These are phyloP conservation scores for Xylariaceae sp. DNA, from an alignment of 2,329 filamentous ascomycete genomes.

Conservation along the genomic window DNA sequence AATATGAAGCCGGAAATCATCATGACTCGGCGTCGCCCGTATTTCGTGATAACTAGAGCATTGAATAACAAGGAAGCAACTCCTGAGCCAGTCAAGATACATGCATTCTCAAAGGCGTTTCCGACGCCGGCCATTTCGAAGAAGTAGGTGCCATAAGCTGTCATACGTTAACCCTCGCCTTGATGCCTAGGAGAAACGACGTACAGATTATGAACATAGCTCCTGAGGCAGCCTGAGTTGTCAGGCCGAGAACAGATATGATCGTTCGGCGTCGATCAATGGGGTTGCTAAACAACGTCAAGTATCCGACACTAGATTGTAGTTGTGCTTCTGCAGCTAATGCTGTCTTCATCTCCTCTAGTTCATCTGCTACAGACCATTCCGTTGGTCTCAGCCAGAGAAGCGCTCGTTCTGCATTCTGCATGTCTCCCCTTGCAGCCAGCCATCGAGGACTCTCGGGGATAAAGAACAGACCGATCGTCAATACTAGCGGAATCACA, in stretches of 20 bases:
- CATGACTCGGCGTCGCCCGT: slow-evolving; percentile 52
- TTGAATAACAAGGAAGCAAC: slow-evolving; percentile 55
- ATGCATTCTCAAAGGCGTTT: slow-evolving; percentile 55
- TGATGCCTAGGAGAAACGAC: slow-evolving; percentile 9
- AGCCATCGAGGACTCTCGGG: slow-evolving; percentile 43
- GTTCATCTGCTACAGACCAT: slow-evolving; percentile 33
- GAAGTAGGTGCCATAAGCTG: slow-evolving; percentile 58
- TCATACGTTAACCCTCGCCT: slow-evolving; percentile 9
- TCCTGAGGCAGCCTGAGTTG: slow-evolving; percentile 51
- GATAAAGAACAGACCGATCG: slow-evolving; percentile 37
- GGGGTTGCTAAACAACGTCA: slow-evolving; percentile 50
- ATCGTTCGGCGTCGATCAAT: slow-evolving; percentile 51
- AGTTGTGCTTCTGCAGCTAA: slow-evolving; percentile 35
- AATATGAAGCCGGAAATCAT: slow-evolving; percentile 49
- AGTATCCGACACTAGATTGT: slow-evolving; percentile 34
- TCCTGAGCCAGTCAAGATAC: slow-evolving; percentile 52
- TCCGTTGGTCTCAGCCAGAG: slow-evolving; percentile 32
- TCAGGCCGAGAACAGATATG: slow-evolving; percentile 46
- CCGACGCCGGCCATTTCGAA: slow-evolving; percentile 57
- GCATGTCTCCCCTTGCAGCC: slow-evolving; percentile 32
- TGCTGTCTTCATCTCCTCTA: slow-evolving; percentile 37
- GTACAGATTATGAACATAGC: slow-evolving; percentile 56
- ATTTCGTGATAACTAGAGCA: slow-evolving; percentile 49
- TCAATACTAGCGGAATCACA: slow-evolving; percentile 36
- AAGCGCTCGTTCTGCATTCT: slow-evolving; percentile 33